Evolutionary conservation across 495 filamentous ascomycete genomes (phyloP), one percentile per base, ranked within the genome.

Genomic region (Penicillium ucsense): DNA sequence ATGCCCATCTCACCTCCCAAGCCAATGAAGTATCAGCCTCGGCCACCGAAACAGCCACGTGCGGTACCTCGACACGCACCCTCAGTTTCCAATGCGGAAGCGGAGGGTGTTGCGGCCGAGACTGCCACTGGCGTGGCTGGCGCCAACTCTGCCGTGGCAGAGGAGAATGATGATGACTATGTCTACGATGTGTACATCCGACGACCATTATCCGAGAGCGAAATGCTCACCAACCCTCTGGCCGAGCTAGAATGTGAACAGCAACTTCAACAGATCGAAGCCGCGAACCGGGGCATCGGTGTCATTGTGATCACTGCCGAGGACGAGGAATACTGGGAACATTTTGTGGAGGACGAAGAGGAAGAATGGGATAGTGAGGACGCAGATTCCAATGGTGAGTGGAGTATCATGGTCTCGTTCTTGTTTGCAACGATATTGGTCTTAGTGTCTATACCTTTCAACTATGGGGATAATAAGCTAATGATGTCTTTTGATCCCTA

Each of bases 171-270:
- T 7, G 63, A 52, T n/a, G 75, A 79, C 38, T 85, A 77, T 57
- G 78, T 83, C 40, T 80, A 81, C 59, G 81, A 85, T 53, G 80
- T 74, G 6, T 85, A 81, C 54, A 68, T 83, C 12, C 74, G 75
- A 8, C 60, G 60, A 10, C 71, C 68, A 11, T 41, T 74, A n/a
- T 54, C 62, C 2, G 58, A 64, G 11, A 52, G 36, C 6, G 59
- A 56, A 8, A 52, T 50, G 46, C 51, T 68, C 40, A 57, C 53
- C 36, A 66, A 72, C 51, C 66, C 64, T 2, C 47, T 70, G 10
- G 48, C 55, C 11, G 58, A 65, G 31, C 35, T 59, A 5, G 59
- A 65, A 35, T 52, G 52, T 8, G 63, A 67, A 40, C 56, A 68
- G 32, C 56, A 58, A 43, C 48, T 63, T 44, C 57, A 65, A 41